Base-by-base conservation (phyloP, 2,329 filamentous ascomycete genomes). In the Fusarium sp. region DNA sequence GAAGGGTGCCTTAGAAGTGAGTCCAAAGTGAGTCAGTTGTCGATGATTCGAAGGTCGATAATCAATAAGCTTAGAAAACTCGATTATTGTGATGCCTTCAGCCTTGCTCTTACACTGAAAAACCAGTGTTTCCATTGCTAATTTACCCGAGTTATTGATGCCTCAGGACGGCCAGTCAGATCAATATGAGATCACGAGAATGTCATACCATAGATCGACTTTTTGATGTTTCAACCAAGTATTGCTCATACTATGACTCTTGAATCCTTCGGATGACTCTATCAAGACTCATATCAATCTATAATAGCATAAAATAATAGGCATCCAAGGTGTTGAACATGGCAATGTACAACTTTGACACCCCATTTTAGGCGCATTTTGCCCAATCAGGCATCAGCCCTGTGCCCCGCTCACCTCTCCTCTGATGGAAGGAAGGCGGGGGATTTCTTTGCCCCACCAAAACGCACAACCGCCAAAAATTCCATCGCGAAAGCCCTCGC, bases 391-490 rank as follows among this genome's bases (percentile, higher is more conserved):
- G 71, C 56, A 58, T 61, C 49, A 50, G 39, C 58, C 55, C 48
- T 70, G 61, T 66, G 62, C 56, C 60, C 68, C 51, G 59, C 43
- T 17, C 36, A 13, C 31, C 46, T 26, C 49, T 52, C 18, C 18
- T 20, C 18, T 20, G 18, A 20, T 20, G 18, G 50, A 39, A 56
- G 45, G 61, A 45, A 63, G 66, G 68, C 56, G 73, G 73, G 72
- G 72, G 64, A 65, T 48, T 58, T 63, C 61, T 67, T 56, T 76
- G 78, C 80, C 80, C 80, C 80, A 81, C 80, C 80, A 80, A 81
- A 81, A 81, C 80, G 80, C 80, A 82, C 80, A 82, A 82, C 79
- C 79, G 76, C 79, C 80, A 81, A 81, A 81, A 81, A 75, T 81
- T 81, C 78, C 75, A 78, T 76, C 72, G 74, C 74, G 73, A 76